These are phyloP conservation scores for Saccharomyces pastorianus DNA, from an alignment of 1,139 yeast genomes.

Conservation along the genomic window DNA sequence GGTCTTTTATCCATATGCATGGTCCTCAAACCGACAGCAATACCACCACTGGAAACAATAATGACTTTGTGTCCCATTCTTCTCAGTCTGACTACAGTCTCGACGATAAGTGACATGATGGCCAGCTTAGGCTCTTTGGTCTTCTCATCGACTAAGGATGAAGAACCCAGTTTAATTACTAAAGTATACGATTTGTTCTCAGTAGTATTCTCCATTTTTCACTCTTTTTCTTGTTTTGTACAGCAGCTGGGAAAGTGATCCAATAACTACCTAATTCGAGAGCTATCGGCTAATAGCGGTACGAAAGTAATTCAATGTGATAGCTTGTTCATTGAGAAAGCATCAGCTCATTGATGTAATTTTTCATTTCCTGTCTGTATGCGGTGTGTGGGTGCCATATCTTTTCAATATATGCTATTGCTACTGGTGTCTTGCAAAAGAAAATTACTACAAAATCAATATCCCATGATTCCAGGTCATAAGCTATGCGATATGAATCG, in stretches of 20 bases:
- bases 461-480: too few species aligned
- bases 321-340: neutral
- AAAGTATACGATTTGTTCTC: conserved; percentile 44
- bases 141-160: conserved; percentile 84
- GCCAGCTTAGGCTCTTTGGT: conserved; percentile 87
- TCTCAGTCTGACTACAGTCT: conserved; percentile 75
- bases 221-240: neutral
- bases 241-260: neutral
- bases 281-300: neutral
- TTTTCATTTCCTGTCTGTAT: neutral
- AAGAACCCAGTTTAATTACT: conserved; percentile 77
- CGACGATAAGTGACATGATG: conserved; percentile 84
- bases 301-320: neutral
- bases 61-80: conserved; percentile 82
- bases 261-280: neutral
- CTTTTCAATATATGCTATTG: neutral
- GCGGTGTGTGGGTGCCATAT: neutral
- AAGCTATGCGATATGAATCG: too few species aligned
- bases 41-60: conserved; percentile 90
- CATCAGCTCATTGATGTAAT: neutral
- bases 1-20: conserved; percentile 64
- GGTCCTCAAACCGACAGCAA: conserved; percentile 87
- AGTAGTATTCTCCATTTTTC: conserved; percentile 1
- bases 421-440: too few species aligned
- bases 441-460: too few species aligned